Conservation (phyloP, 495 filamentous ascomycete genomes). For the Xylaria telfairii region DNA sequence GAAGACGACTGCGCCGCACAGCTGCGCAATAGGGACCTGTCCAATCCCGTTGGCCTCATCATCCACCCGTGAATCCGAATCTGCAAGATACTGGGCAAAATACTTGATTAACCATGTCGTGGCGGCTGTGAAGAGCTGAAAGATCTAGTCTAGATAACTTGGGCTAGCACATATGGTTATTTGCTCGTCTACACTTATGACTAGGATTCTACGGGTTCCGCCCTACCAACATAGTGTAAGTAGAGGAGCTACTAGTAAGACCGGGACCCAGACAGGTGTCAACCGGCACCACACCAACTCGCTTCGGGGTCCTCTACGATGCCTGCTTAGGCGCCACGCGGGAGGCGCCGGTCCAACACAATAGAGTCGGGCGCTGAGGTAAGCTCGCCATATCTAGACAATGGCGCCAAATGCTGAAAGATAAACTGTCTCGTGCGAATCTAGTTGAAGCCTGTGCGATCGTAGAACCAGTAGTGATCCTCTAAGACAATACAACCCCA, state of each 20-base stretch:
- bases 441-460: not conserved
- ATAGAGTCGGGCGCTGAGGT: slow-evolving; percentile 5
- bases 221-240: not conserved
- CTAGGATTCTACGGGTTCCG: not conserved
- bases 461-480: not conserved
- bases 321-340: not conserved
- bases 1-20: not conserved
- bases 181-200: not conserved
- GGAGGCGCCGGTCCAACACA: slow-evolving; percentile 14
- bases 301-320: not conserved
- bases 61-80: not conserved
- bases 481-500: not conserved
- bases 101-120: not conserved
- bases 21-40: slow-evolving; percentile 12
- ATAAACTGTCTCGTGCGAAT: slow-evolving; percentile 1
- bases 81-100: not conserved
- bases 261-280: not conserved
- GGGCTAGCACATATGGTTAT: not conserved
- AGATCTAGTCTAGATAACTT: not conserved
- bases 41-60: not conserved
- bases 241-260: not conserved
- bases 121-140: not conserved
- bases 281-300: slow-evolving; percentile 3
- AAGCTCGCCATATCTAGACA: not conserved
- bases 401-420: not conserved